Evolutionary conservation across 257 asterid genomes (phyloP), one percentile per base, ranked within the genome.

Genomic region (Primulina eburnea): DNA sequence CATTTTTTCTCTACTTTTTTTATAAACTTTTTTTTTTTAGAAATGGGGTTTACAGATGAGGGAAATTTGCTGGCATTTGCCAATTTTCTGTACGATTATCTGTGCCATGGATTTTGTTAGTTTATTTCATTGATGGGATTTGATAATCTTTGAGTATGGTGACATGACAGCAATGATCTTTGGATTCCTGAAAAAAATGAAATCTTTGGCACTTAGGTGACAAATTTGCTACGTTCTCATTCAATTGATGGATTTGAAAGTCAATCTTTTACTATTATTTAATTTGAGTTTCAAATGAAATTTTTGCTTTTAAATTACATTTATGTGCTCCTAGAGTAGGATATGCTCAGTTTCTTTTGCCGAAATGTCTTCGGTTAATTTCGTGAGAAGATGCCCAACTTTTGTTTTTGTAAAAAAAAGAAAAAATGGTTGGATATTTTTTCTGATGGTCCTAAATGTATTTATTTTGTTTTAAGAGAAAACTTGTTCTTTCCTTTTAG

Each of bases 281-380:
- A 12, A 12, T 17, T 10, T 52, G 32, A 26, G 58, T 55, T 70
- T 61, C 38, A 21, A 40, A 53, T 35, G 38, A 50, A 32, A 50
- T 50, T 50, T 50, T 16, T 16, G 57, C 57, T 16, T 50, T 50
- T 50, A 50, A 16, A 50, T 50, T 50, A 4, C 56, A 16, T 47
- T 14, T 47, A 14, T 16, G 24, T 47, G 2, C 56, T 47, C 18
- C 20, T 47, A 47, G 2, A 47, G 56, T 67, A 68, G 43, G 67
- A 60, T 37, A 33, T 16, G 32, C 65, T 28, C 21, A 20, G 35
- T 69, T 73, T 65, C 62, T 18, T 37, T 38, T 52, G 28, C 59
- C 61, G 12, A 9, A 64, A 67, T n/a, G 30, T 47, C 30, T 59
- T 53, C 33, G 33, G 69, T 26, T 52, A 28, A 43, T 64, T 52